Base-by-base conservation (phyloP, 140 eudicot species). In the Erigeron philadelphicus region DNA sequence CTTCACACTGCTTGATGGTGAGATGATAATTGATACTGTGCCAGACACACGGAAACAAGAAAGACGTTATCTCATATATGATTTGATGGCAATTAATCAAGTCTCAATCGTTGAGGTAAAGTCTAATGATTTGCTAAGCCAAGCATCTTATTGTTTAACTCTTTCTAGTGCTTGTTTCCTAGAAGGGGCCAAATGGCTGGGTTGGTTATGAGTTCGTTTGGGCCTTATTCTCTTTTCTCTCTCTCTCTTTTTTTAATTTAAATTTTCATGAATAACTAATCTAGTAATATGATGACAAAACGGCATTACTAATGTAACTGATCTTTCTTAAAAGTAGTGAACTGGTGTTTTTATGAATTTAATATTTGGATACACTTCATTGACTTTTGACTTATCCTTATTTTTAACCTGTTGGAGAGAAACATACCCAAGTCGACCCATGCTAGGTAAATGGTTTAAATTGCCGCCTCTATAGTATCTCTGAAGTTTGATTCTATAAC, bases 1-100 rank as follows among this genome's bases (percentile, higher is more conserved):
- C 80, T 94, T 68, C 76, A 94, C 99, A 3, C 84, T 94, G 66
- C 95, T 94, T 72, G 99, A 94, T 75, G 99, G 99, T 72, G 99
- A 94, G 84, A 94, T 94, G 99, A 73, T 93, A 71, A 93, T 93
- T 71, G 97, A 93, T 79, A 93, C 90, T 38, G 68, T 94, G 62
- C 95, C 96, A 12, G 95, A 85, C 56, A 78, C 96, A 18, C 77
- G 81, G 67, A 89, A 89, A 82, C 95, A 94, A 79, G 99, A 89
- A 83, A 87, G 99, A 64, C 94, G 99, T 75, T 94, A 94, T 72
- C 90, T 94, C 57, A 86, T 89, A 43, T 94, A 94, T 85, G 99
- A 94, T 79, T 69, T 94, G 88, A 89, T 94, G 92, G 95, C 99
- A 70, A 74, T 89, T 47, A 94, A 89, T 82, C 84, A 80, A 16